Evolutionary conservation across 192 early-diverging fungal species (phyloP), one percentile per base, ranked within the genome.

Genomic region (Chytriomyces confervae): DNA sequence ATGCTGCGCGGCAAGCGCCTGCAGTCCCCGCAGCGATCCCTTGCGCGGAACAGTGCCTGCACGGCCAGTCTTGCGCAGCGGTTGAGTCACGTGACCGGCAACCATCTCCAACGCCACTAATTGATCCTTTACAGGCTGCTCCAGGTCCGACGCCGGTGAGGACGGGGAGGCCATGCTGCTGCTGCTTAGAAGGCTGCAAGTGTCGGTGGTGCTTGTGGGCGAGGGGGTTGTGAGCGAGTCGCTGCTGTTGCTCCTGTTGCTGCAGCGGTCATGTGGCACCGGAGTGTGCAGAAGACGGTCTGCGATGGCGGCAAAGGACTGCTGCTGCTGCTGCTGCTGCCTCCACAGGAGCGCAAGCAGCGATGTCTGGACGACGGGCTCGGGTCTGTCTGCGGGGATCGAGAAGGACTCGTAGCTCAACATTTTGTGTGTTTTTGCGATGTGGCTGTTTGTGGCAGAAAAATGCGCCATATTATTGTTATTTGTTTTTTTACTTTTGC

Each of bases 241-340:
- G 53, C 3, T 57, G 53, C 11, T 57, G 53, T 20, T 57, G 53
- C 5, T 57, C 11, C 51, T 10, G n/a, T 0, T 10, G 51, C n/a
- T 57, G 51, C n/a, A n/a, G 53, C 53, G 20, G 53, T 20, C 13
- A 57, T 20, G 20, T n/a, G 53, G 53, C 13, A 36, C 36, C 53
- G 53, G 20, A n/a, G 13, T 3, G 2, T n/a, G 53, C 53, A 57
- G 53, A 13, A 57, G 53, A 13, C 16, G 20, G 53, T 13, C 13
- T 20, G 20, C 20, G 20, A n/a, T 13, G 13, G 53, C 20, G 3
- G 20, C 20, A 2, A 57, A n/a, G 5, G 53, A 16, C 61, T 62
- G 72, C 20, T 61, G 72, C 61, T 29, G 51, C 24, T 44, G 72
- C 9, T 18, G 61, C 72, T 62, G 60, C 27, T 23, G 63, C 1